Conservation (phyloP, 2,329 filamentous ascomycete species). For the Colletotrichum sansevieriae region DNA sequence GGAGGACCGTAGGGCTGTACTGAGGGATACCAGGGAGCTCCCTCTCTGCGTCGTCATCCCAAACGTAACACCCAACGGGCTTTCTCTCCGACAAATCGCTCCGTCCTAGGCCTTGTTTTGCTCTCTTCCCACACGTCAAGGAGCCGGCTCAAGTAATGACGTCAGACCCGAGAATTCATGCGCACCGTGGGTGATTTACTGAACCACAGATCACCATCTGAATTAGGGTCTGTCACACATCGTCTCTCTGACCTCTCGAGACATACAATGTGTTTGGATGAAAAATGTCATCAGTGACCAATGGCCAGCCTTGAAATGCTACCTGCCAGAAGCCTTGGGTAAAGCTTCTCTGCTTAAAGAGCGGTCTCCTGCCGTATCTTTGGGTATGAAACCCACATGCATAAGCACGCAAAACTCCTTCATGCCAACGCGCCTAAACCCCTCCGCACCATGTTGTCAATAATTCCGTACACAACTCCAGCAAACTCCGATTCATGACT, state of each 20-base stretch:
- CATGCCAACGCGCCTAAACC: neutral
- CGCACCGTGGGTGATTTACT: neutral
- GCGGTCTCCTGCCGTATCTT: neutral
- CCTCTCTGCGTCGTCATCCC: constrained; percentile 11
- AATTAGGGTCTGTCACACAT: neutral
- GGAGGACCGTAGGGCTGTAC: constrained; percentile 27
- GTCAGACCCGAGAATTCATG: constrained; percentile 24
- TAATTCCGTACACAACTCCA: neutral
- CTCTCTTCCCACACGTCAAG: neutral
- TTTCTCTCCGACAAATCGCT: neutral
- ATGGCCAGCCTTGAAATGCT: too few relatives aligned
- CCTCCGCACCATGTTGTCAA: too few relatives aligned
- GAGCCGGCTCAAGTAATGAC: constrained; percentile 1
- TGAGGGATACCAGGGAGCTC: neutral
- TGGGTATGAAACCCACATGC: constrained; percentile 12
- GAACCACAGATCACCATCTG: neutral
- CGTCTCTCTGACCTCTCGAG: neutral
- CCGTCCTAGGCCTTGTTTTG: neutral
- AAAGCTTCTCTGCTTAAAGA: too few relatives aligned
- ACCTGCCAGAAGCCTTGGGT: too few relatives aligned
- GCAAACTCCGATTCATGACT: constrained; percentile 4
- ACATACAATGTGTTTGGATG: neutral
- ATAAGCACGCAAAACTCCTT: constrained; percentile 32
- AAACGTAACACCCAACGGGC: constrained; percentile 19
- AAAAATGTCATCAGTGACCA: too few relatives aligned